Percentiles rank a stretch among this genome's conserved stretches.
These are phyloP conservation scores for Hysterium pulicare DNA, from an alignment of 2,329 filamentous ascomycete genomes.

Conservation along the genomic window DNA sequence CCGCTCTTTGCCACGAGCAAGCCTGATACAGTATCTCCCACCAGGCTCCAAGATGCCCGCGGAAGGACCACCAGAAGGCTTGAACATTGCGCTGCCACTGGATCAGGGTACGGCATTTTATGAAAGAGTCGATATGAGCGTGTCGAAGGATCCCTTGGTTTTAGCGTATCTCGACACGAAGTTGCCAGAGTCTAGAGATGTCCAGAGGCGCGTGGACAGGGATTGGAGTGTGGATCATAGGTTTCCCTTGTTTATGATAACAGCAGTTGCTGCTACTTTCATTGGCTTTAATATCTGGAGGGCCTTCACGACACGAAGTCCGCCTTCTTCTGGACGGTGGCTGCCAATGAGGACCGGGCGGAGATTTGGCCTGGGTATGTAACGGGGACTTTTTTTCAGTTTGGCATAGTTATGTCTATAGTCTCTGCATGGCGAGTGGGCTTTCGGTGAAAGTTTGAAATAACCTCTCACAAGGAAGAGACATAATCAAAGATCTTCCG, in stretches of 20 bases:
- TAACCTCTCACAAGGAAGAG: too few species aligned
- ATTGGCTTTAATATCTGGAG: background rate
- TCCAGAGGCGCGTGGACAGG: background rate
- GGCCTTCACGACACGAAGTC: too few species aligned
- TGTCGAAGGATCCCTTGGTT: slow-evolving; percentile 19
- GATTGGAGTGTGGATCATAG: background rate
- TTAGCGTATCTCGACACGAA: slow-evolving; percentile 5
- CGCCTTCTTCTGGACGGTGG: too few species aligned
- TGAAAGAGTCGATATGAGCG: slow-evolving; percentile 22
- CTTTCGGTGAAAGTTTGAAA: too few species aligned
- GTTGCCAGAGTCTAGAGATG: background rate
- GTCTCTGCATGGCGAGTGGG: too few species aligned
- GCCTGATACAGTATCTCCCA: slow-evolving; percentile 22
- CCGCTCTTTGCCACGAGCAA: slow-evolving; percentile 17
- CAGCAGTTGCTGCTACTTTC: background rate
- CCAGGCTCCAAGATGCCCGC: background rate
- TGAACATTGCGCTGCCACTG: slow-evolving; percentile 32
- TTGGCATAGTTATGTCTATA: too few species aligned
- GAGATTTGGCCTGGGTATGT: too few species aligned
- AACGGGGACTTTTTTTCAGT: too few species aligned
- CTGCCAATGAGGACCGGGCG: too few species aligned
- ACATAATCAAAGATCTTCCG: too few species aligned
- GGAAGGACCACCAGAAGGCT: slow-evolving; percentile 1
- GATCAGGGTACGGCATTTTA: slow-evolving; percentile 20
- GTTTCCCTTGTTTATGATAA: background rate